Conservation (phyloP, 768 basidiomycete genomes). For the Kwoniella europaea region DNA sequence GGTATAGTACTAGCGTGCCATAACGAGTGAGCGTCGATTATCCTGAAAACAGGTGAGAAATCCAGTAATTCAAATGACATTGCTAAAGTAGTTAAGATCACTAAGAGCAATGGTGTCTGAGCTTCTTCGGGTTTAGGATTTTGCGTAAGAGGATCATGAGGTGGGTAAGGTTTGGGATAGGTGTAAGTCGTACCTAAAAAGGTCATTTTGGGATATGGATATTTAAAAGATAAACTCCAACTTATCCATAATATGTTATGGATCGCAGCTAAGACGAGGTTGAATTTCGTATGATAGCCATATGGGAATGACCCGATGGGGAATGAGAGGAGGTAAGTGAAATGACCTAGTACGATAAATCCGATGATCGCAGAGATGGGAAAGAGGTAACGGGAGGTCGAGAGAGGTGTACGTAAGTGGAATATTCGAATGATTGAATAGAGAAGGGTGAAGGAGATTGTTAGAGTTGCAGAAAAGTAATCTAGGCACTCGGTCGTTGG, state of each 20-base stretch:
- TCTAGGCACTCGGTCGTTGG: slow-evolving; percentile 86
- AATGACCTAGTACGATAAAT: slow-evolving; percentile 71
- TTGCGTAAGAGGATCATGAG: slow-evolving; percentile 40
- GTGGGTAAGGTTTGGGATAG: slow-evolving; percentile 62
- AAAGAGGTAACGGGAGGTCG: slow-evolving; percentile 29
- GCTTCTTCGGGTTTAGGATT: slow-evolving; percentile 36
- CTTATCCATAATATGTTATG: slow-evolving; percentile 83
- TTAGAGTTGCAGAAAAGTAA: slow-evolving; percentile 89
- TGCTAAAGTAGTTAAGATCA: slow-evolving; percentile 72
- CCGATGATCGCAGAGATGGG: slow-evolving; percentile 55
- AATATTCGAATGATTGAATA: slow-evolving; percentile 76
- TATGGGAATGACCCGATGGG: slow-evolving; percentile 80
- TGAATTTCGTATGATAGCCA: slow-evolving; percentile 87
- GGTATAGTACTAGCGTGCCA: slow-evolving; percentile 90
- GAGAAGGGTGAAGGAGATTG: slow-evolving; percentile 81
- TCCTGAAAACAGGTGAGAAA: slow-evolving; percentile 76
- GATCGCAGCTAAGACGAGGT: slow-evolving; percentile 71
- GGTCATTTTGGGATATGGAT: slow-evolving; percentile 62
- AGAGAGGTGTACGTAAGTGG: slow-evolving; percentile 67
- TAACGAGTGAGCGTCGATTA: slow-evolving; percentile 86
- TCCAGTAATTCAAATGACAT: slow-evolving; percentile 86
- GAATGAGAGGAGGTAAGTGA: slow-evolving; percentile 75
- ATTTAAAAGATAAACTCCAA: slow-evolving; percentile 63
- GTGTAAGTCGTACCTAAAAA: slow-evolving; percentile 58
- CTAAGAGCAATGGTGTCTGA: slow-evolving; percentile 59